A percentile compares a stretch with the other conserved stretches of the same genome.
These are phyloP conservation scores for Chenopodium suecicum DNA, from an alignment of 148 eudicot species.

Conservation along the genomic window DNA sequence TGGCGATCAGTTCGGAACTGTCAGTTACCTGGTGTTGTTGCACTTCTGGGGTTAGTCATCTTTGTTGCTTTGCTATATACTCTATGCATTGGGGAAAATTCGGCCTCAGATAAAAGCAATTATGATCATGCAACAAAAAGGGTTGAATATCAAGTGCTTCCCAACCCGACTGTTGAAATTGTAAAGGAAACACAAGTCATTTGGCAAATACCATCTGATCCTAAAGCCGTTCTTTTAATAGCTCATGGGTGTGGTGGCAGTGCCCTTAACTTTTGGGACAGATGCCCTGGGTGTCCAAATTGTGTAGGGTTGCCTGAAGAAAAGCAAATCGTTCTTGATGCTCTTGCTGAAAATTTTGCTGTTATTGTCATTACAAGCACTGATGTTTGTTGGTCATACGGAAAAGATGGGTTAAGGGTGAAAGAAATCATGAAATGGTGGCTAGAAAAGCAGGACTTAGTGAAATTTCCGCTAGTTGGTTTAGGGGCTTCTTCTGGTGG, in stretches of 20 bases:
- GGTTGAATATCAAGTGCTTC: constrained; percentile 34
- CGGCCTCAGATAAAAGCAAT: constrained; percentile 27
- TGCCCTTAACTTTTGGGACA: constrained; percentile 81
- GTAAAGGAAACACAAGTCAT: constrained; percentile 59
- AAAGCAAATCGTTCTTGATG: constrained; percentile 63
- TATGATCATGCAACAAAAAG: constrained; percentile 17
- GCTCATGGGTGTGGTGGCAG: constrained; percentile 88
- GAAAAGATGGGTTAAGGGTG: constrained; percentile 50
- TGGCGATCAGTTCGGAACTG: constrained; percentile 24
- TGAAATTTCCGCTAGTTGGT: constrained; percentile 70
- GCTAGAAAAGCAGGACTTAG: constrained; percentile 52
- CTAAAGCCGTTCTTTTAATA: constrained; percentile 71
- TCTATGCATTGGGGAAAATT: constrained; percentile 23
- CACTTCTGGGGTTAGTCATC: constrained; percentile 35
- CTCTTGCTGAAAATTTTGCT: constrained; percentile 63
- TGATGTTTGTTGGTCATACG: constrained; percentile 69
- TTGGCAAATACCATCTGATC: constrained; percentile 73
- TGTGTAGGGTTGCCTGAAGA: constrained; percentile 95
- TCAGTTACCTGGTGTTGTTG: constrained; percentile 30
- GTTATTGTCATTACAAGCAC: constrained; percentile 64
- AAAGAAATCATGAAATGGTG: constrained; percentile 53
- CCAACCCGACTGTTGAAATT: constrained; percentile 49
- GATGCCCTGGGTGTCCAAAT: constrained; percentile 44
- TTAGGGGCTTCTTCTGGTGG: constrained; percentile 98
- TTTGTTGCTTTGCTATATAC: constrained; percentile 27